phyloP scores from a whole-genome alignment of 768 basidiomycete species.

The Mycena epipterygia region DNA sequence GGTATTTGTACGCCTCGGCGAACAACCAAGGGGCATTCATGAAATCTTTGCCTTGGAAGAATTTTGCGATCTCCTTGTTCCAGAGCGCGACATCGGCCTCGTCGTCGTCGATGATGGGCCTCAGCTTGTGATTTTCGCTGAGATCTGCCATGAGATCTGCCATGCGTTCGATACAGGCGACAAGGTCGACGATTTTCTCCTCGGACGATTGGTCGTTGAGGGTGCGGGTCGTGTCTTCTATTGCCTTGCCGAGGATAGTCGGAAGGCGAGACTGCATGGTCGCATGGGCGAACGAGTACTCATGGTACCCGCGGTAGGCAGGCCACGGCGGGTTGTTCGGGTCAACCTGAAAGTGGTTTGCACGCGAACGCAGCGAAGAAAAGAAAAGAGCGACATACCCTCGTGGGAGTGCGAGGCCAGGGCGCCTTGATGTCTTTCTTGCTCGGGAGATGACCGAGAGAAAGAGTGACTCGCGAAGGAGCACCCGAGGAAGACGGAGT shows the following conservation, averaged over 20 bases:
- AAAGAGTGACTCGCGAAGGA: conserved; percentile 76
- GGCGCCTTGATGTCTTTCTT: conserved; percentile 80
- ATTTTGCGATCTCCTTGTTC: conserved; percentile 98
- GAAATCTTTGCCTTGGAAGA: conserved; percentile 92
- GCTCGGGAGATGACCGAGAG: conserved; percentile 80
- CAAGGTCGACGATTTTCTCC: conserved; percentile 87
- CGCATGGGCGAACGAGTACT: conserved; percentile 89
- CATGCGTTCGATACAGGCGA: conserved; percentile 90
- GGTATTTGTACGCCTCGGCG: conserved; percentile 95
- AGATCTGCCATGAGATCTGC: conserved; percentile 90
- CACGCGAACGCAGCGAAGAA: background rate
- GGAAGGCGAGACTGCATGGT: conserved; percentile 98
- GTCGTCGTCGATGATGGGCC: conserved; percentile 91
- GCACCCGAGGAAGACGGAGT: conserved; percentile 48
- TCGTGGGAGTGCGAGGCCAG: conserved; percentile 82
- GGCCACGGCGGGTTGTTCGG: conserved; percentile 90
- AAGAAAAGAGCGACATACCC: conserved; percentile 28
- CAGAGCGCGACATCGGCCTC: conserved; percentile 95
- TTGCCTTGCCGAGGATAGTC: conserved; percentile 95
- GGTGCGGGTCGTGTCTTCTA: conserved; percentile 91
- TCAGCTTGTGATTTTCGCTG: conserved; percentile 84
- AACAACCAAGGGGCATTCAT: conserved; percentile 98
- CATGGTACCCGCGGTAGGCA: conserved; percentile 84
- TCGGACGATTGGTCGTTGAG: conserved; percentile 89
- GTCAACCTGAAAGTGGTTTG: conserved; percentile 64